Conservation (phyloP, 306 rosid genomes). For the Ammopiptanthus mongolicus region DNA sequence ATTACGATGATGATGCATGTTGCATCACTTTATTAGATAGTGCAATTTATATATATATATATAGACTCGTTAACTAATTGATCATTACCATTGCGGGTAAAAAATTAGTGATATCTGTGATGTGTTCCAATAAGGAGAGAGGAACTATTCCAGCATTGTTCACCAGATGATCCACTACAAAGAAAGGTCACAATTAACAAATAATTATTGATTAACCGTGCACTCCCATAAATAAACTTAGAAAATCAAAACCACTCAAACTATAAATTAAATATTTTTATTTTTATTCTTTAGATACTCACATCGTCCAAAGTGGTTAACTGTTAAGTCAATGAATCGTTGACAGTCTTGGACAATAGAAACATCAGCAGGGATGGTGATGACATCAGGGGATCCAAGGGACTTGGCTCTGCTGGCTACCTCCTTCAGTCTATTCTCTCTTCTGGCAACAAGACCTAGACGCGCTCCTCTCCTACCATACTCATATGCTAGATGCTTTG, state of each 20-base stretch:
- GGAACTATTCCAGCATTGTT: conserved; percentile 59
- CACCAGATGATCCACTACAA: conserved; percentile 60
- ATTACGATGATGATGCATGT: no score
- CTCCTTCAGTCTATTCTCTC: conserved; percentile 33
- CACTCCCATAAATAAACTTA: neutral
- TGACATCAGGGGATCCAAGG: conserved; percentile 39
- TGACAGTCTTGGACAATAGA: conserved; percentile 36
- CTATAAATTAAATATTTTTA: no score
- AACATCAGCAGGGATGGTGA: conserved; percentile 41
- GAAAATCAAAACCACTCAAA: neutral
- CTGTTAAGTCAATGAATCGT: conserved; percentile 29
- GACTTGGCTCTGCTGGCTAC: conserved; percentile 27
- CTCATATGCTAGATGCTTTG: conserved; percentile 44
- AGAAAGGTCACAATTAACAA: neutral
- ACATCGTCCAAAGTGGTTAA: conserved; percentile 42
- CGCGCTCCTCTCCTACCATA: conserved; percentile 45
- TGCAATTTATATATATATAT: no score
- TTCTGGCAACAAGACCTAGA: conserved; percentile 45
- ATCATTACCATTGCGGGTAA: conserved; percentile 30
- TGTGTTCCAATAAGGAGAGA: conserved; percentile 41
- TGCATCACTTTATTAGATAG: no score
- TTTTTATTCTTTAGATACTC: neutral
- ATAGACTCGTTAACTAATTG: neutral
- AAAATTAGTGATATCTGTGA: conserved; percentile 31
- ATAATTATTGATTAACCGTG: neutral